Evolutionary conservation across 139 green algal species (phyloP).

Genomic region (Chlamydomonas sphaeroides): DNA sequence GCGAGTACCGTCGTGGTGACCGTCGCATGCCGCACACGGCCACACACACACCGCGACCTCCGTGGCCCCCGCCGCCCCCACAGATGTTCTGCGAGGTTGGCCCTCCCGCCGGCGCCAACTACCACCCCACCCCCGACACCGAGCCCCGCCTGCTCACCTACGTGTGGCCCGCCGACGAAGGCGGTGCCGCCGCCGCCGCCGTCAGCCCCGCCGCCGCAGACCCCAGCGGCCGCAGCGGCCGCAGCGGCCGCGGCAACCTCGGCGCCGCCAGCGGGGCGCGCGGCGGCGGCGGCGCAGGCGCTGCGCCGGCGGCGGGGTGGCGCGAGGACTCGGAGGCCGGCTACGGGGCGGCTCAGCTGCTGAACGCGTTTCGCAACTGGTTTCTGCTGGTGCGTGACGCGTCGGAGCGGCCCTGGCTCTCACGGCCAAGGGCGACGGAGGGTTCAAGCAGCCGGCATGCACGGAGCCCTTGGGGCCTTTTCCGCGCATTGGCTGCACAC

Average conservation of each 20-base stretch:
- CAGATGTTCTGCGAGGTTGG: slow-evolving; percentile 25
- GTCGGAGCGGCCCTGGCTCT: no score
- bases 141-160: slow-evolving; percentile 22
- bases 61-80: no score
- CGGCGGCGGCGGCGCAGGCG: background rate
- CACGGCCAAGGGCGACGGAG: no score
- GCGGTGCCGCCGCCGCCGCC: background rate
- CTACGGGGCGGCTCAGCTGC: slow-evolving; percentile 19
- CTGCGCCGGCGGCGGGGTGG: background rate
- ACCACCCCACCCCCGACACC: background rate
- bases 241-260: no score
- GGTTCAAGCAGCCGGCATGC: background rate
- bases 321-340: slow-evolving; percentile 1
- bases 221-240: background rate
- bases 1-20: no score
- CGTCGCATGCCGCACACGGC: no score
- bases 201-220: background rate
- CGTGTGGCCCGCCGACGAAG: background rate
- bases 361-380: slow-evolving; percentile 25
- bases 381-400: slow-evolving; percentile 1
- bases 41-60: no score
- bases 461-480: no score
- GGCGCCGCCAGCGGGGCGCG: background rate
- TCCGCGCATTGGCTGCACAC: background rate
- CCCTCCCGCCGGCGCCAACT: background rate